Evolutionary conservation across 768 basidiomycete species (phyloP).

Genomic region (Lactarius indigo): DNA sequence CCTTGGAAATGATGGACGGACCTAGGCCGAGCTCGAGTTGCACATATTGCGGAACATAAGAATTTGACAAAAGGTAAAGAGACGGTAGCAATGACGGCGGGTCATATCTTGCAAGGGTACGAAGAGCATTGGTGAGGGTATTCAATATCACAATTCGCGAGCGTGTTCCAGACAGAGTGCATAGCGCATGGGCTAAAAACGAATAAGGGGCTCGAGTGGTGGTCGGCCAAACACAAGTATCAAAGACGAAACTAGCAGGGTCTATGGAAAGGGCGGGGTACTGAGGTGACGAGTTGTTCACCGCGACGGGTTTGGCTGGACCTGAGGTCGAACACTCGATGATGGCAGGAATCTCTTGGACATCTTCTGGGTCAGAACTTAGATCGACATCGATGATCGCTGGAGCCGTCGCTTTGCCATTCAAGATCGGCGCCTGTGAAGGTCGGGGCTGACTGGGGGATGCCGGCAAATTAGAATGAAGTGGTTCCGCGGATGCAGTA

Average conservation of each 20-base stretch:
- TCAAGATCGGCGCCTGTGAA: conserved; percentile 3
- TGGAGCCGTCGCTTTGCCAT: conserved; percentile 6
- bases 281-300: conserved; percentile 14
- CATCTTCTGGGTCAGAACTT: conserved; percentile 26
- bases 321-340: background rate
- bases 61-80: conserved; percentile 79
- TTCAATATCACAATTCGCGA: conserved; percentile 71
- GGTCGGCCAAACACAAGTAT: conserved; percentile 43
- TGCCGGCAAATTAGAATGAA: conserved; percentile 7
- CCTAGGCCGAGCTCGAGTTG: conserved; percentile 70
- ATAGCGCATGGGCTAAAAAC: conserved; percentile 64
- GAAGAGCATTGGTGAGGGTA: conserved; percentile 69
- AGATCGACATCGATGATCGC: conserved; percentile 37
- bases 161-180: conserved; percentile 58
- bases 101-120: conserved; percentile 61
- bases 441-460: background rate
- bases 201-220: conserved; percentile 54
- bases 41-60: conserved; percentile 70
- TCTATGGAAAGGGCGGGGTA: conserved; percentile 45
- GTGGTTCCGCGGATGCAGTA: conserved; percentile 11
- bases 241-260: conserved; percentile 43
- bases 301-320: background rate
- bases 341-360: conserved; percentile 3
- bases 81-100: conserved; percentile 69
- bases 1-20: conserved; percentile 60